phyloP scores from a whole-genome alignment of 768 basidiomycete genomes.

The Auriculariales sp. region DNA sequence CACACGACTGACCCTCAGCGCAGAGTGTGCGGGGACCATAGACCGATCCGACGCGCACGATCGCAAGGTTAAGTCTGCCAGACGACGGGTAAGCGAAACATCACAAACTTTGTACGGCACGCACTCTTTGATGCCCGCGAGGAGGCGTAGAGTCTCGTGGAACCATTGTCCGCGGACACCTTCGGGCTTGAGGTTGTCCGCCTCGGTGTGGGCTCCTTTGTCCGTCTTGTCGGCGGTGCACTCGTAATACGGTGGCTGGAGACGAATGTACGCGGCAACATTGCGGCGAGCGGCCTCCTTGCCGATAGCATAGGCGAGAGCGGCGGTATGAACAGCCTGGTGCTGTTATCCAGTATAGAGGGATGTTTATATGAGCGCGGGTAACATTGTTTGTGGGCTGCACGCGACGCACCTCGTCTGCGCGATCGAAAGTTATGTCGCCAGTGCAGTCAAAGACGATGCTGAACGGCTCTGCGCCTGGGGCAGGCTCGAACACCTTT shows the following conservation, averaged over 20 bases:
- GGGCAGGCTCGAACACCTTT: slow-evolving; percentile 55
- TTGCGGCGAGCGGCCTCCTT: slow-evolving; percentile 67
- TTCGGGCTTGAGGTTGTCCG: slow-evolving; percentile 56
- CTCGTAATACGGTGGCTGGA: slow-evolving; percentile 70
- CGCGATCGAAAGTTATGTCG: slow-evolving; percentile 60
- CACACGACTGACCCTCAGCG: slow-evolving; percentile 35
- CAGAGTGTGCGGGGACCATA: slow-evolving; percentile 71
- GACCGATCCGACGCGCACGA: slow-evolving; percentile 56
- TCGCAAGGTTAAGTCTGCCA: slow-evolving; percentile 61
- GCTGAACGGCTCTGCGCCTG: slow-evolving; percentile 52
- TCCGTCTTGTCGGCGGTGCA: slow-evolving; percentile 41
- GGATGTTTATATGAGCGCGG: slow-evolving; percentile 3
- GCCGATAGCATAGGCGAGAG: slow-evolving; percentile 51
- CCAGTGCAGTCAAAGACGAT: slow-evolving; percentile 82
- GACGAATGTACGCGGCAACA: slow-evolving; percentile 64
- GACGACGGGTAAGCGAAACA: too few species aligned
- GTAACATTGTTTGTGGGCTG: too few species aligned
- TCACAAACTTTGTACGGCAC: too few species aligned
- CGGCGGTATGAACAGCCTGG: slow-evolving; percentile 62
- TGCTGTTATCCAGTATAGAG: slow-evolving; percentile 32
- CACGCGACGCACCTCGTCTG: slow-evolving; percentile 43
- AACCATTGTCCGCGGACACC: slow-evolving; percentile 71
- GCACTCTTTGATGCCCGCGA: slow-evolving; percentile 63
- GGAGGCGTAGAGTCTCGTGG: slow-evolving; percentile 68
- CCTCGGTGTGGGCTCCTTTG: slow-evolving; percentile 37